These are phyloP conservation scores for Didymellaceae sp. DNA, from an alignment of 2,329 filamentous ascomycete species.

Conservation along the genomic window DNA sequence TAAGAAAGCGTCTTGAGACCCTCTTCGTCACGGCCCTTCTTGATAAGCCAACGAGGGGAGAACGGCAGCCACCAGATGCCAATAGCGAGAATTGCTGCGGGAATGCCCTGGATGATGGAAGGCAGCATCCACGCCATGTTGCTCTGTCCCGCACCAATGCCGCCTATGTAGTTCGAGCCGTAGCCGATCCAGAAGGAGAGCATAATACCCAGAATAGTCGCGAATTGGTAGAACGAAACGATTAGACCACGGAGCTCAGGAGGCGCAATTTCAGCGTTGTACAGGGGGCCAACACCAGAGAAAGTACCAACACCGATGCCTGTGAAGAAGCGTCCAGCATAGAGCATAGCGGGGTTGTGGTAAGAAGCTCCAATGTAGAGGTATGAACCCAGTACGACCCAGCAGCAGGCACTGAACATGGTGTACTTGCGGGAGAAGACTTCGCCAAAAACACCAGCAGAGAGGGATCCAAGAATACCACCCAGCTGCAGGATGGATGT, in stretches of 20 bases:
- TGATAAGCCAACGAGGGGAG: slow-evolving; percentile 36
- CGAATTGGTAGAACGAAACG: slow-evolving; percentile 40
- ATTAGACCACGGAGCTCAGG: slow-evolving; percentile 38
- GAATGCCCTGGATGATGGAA: slow-evolving; percentile 35
- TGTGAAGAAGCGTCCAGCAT: slow-evolving; percentile 59
- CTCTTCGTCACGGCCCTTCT: slow-evolving; percentile 35
- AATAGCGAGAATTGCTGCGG: slow-evolving; percentile 31
- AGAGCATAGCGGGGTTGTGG: slow-evolving; percentile 52
- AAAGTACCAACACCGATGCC: slow-evolving; percentile 59
- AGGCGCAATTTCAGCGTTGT: slow-evolving; percentile 51
- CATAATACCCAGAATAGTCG: slow-evolving; percentile 41
- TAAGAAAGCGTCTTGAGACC: slow-evolving; percentile 30
- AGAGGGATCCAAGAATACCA: slow-evolving; percentile 57
- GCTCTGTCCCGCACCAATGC: slow-evolving; percentile 47
- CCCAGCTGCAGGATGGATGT: slow-evolving; percentile 60
- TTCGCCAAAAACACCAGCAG: slow-evolving; percentile 57
- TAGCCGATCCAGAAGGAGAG: slow-evolving; percentile 44
- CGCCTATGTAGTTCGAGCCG: slow-evolving; percentile 48
- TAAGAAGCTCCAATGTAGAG: slow-evolving; percentile 54
- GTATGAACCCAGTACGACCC: slow-evolving; percentile 51
- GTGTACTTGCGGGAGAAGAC: slow-evolving; percentile 60
- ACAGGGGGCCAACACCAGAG: slow-evolving; percentile 55
- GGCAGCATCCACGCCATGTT: slow-evolving; percentile 37
- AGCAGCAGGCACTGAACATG: slow-evolving; percentile 58
- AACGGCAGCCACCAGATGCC: slow-evolving; percentile 38